Evolutionary conservation across 1,284 basidiomycete species (phyloP).

Genomic region (Sporisorium scitamineum): DNA sequence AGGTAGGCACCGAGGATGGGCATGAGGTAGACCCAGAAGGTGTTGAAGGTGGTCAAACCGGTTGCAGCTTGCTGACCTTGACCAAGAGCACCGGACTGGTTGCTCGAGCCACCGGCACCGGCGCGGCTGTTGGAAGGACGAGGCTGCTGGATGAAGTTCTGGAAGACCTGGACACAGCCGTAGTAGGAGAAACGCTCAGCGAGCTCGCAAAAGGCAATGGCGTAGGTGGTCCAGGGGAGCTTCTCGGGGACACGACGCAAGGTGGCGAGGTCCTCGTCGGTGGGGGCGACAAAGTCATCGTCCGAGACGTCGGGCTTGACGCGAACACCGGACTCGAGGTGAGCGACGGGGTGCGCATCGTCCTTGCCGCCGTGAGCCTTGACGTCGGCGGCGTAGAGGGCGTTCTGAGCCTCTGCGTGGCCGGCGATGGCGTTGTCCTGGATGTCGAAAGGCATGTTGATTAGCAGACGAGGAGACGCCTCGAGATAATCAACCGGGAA

Average conservation of each 20-base stretch:
- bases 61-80: conserved; percentile 65
- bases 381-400: conserved; percentile 42
- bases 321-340: conserved; percentile 39
- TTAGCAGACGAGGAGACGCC: not conserved
- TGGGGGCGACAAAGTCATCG: conserved; percentile 49
- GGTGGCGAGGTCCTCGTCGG: conserved; percentile 60
- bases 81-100: conserved; percentile 63
- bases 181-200: conserved; percentile 69
- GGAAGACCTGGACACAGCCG: conserved; percentile 63
- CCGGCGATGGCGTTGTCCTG: conserved; percentile 52
- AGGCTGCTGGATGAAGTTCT: conserved; percentile 64
- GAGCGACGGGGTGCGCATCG: conserved; percentile 43
- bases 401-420: conserved; percentile 41
- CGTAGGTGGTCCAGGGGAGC: conserved; percentile 62
- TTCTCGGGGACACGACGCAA: conserved; percentile 65
- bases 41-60: conserved; percentile 66
- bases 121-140: conserved; percentile 55
- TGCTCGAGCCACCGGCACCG: conserved; percentile 54
- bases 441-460: conserved; percentile 40
- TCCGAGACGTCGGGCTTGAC: conserved; percentile 37
- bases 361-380: conserved; percentile 37
- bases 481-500: not conserved
- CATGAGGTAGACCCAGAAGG: conserved; percentile 65
- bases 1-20: conserved; percentile 68
- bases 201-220: conserved; percentile 67